phyloP scores from a whole-genome alignment of 1,139 yeast genomes.

The Tardiomyces digboiensis region DNA sequence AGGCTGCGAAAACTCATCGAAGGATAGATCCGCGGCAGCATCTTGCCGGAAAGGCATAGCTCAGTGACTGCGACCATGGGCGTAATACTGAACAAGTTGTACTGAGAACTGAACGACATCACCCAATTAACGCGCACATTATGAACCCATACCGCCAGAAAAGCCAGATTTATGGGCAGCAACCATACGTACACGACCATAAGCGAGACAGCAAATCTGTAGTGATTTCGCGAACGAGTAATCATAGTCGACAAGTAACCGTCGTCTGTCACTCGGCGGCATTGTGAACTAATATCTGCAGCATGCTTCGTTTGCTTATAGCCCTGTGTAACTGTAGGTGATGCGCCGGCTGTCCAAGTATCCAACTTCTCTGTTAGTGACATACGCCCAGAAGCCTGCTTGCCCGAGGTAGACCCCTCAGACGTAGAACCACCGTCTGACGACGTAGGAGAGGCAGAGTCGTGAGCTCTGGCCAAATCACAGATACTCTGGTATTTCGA shows the following conservation, averaged over 20 bases:
- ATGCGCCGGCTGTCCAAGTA: no score
- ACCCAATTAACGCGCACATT: constrained; percentile 22
- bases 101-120: constrained; percentile 21
- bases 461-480: neutral
- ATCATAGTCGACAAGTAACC: no score
- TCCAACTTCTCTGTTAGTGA: no score
- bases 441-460: neutral
- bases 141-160: constrained; percentile 26
- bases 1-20: constrained; percentile 9
- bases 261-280: no score
- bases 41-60: constrained; percentile 16
- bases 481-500: neutral
- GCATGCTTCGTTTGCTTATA: no score
- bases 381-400: no score
- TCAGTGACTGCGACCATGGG: constrained; percentile 24
- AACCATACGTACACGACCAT: constrained; percentile 23
- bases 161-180: constrained; percentile 24
- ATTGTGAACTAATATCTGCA: no score
- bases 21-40: constrained; percentile 19
- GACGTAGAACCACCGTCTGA: no score
- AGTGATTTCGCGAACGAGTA: constrained; percentile 7
- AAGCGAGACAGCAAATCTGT: constrained; percentile 19
- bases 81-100: constrained; percentile 21
- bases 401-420: no score
- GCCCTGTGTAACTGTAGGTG: no score